Base-by-base conservation (phyloP, 805 yeast genomes). In the Myxozyma sirexii region DNA sequence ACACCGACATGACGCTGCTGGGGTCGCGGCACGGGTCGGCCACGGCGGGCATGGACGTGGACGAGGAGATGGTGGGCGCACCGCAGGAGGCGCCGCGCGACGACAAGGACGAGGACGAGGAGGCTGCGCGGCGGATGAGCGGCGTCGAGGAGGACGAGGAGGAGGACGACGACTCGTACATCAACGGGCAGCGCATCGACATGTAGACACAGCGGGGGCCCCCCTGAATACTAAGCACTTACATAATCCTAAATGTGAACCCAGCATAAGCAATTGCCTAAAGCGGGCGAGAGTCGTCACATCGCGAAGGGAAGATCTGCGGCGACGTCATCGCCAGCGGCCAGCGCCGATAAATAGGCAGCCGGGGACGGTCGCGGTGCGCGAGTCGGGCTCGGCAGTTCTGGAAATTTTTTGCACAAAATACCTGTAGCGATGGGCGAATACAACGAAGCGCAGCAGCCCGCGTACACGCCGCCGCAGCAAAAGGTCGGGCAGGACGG, bases 141-240 rank as follows among this genome's bases (percentile, higher is more conserved):
- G 55, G 58, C 15, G 64, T 66, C 38, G 69, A 69, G 47, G 70
- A 74, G 48, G 81, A 84, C 66, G 37, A 33, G 27, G 85, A 84
- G 66, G 84, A 82, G 57, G 83, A 84, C 79, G 92, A 85, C 29
- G 92, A 87, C 70, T 92, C 87, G 69, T 89, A 88, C 76, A 94
- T 90, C 53, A 90, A 88, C 72, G 97, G 97, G 24, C 87, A 90
- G 62, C 72, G 73, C 67, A 90, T 91, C 71, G 97, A 91, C 73
- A 80, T 91, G 67, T 90, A 71, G 72, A 26, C 10, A 2, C 26
- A 17, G 21, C 58, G 19, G 44, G 15, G 17, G 21, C 3, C 13
- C 6, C n/a, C 24, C 17, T 43, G 31, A n/a, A n/a, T n/a, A n/a
- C n/a, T n/a, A n/a, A n/a, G n/a, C n/a, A n/a, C n/a, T n/a, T n/a